Conservation (phyloP, 2,329 filamentous ascomycete species). For the Biscogniauxia mediterranea region DNA sequence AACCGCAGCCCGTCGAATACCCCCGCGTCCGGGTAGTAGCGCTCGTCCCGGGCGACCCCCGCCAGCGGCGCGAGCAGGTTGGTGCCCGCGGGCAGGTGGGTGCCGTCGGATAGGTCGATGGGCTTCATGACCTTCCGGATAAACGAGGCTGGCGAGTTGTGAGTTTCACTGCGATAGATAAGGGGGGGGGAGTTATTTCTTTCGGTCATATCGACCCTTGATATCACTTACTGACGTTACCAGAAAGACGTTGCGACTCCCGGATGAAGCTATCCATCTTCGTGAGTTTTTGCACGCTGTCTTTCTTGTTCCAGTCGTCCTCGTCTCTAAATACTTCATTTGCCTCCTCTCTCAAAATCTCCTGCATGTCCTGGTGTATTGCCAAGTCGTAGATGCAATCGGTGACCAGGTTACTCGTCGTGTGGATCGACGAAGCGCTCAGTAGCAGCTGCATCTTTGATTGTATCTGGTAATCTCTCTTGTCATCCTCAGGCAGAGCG, state of each 20-base stretch:
- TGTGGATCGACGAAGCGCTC: constrained; percentile 51
- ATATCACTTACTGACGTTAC: constrained; percentile 35
- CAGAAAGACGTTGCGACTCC: constrained; percentile 36
- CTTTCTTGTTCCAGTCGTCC: constrained; percentile 34
- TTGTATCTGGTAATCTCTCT: constrained; percentile 38
- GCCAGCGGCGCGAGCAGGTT: constrained; percentile 41
- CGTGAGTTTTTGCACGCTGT: constrained; percentile 38
- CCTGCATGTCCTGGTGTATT: constrained; percentile 47
- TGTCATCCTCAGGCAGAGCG: constrained; percentile 35
- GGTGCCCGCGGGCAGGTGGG: constrained; percentile 44
- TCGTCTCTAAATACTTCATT: constrained; percentile 36
- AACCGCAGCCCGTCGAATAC: constrained; percentile 41
- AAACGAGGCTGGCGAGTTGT: constrained; percentile 40
- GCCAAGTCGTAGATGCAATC: constrained; percentile 54
- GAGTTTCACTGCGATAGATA: neutral
- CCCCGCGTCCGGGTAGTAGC: constrained; percentile 35
- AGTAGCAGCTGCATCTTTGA: constrained; percentile 41
- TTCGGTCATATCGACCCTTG: neutral
- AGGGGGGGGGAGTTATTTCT: neutral
- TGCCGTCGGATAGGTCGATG: constrained; percentile 53
- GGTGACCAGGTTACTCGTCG: constrained; percentile 44
- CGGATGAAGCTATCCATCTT: constrained; percentile 43
- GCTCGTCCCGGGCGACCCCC: constrained; percentile 37
- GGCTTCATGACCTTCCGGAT: constrained; percentile 48
- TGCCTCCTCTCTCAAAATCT: constrained; percentile 52